Percentiles rank a stretch among this genome's conserved stretches.
phyloP scores from a whole-genome alignment of 768 basidiomycete species.

The Mycena capillaripes region DNA sequence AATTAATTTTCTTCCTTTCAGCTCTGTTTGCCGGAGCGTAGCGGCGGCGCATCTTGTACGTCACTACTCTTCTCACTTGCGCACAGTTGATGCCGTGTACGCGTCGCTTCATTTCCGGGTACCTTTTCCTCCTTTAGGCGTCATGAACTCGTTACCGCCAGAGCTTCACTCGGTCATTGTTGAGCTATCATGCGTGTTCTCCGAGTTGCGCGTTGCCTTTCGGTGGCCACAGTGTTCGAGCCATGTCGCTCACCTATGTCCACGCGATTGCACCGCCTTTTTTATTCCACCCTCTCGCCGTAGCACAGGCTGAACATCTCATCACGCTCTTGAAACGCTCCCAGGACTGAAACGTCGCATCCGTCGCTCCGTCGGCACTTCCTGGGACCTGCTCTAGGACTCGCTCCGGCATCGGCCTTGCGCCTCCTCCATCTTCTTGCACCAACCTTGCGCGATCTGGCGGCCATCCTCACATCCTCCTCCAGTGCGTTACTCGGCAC shows the following conservation, averaged over 20 bases:
- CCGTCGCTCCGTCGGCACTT: slow-evolving; percentile 8
- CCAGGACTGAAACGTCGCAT: not conserved
- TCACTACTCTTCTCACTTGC: too few species aligned
- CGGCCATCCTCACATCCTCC: not conserved
- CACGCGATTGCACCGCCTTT: slow-evolving; percentile 5
- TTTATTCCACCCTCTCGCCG: slow-evolving; percentile 11
- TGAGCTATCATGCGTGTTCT: slow-evolving; percentile 3
- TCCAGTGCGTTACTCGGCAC: not conserved
- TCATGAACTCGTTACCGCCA: slow-evolving; percentile 15
- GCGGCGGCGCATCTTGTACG: too few species aligned
- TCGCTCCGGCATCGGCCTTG: not conserved
- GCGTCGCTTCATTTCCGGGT: too few species aligned
- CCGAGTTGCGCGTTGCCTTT: too few species aligned
- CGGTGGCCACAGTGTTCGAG: not conserved
- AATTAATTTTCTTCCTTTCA: too few species aligned
- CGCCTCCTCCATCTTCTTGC: slow-evolving; percentile 7
- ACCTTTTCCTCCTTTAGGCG: too few species aligned
- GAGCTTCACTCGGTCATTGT: slow-evolving; percentile 20
- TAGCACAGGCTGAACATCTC: not conserved
- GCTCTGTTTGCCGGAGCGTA: too few species aligned
- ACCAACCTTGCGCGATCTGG: slow-evolving; percentile 9
- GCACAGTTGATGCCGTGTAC: too few species aligned
- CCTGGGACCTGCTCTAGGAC: not conserved
- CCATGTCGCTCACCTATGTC: slow-evolving; percentile 8
- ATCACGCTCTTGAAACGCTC: not conserved